Evolutionary conservation across 768 basidiomycete species (phyloP).

Genomic region (Kwoniella dendrophila): DNA sequence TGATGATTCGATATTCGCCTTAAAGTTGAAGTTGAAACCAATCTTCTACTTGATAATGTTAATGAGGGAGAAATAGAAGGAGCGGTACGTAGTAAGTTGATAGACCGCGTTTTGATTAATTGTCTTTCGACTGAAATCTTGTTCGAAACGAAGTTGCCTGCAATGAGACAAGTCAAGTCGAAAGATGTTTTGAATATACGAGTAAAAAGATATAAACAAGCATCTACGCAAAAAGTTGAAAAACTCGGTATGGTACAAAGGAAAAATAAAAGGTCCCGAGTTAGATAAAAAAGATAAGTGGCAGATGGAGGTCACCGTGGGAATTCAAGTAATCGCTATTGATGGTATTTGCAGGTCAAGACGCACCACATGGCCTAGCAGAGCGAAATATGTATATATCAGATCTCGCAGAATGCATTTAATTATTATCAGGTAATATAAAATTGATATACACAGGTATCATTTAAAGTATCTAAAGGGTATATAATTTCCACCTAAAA

Average conservation of each 20-base stretch:
- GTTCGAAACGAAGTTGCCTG: too few relatives aligned
- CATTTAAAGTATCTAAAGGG: not conserved
- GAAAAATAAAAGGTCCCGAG: too few relatives aligned
- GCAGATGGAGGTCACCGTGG: not conserved
- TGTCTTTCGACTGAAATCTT: conserved; percentile 6
- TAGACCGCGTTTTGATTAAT: conserved; percentile 5
- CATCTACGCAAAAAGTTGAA: too few relatives aligned
- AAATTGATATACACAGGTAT: conserved; percentile 3
- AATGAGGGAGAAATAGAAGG: not conserved
- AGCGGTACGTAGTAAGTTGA: not conserved
- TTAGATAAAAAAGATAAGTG: not conserved
- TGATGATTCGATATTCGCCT: not conserved
- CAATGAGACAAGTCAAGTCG: too few relatives aligned
- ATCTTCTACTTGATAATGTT: not conserved
- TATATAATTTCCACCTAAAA: too few relatives aligned
- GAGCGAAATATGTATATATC: not conserved
- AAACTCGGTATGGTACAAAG: too few relatives aligned
- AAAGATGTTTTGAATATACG: too few relatives aligned
- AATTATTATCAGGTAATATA: not conserved
- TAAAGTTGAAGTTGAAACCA: not conserved
- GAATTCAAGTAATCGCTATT: not conserved
- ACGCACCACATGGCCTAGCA: too few relatives aligned
- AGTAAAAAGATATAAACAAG: too few relatives aligned
- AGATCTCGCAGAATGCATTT: not conserved
- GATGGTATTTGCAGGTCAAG: too few relatives aligned